Conservation (phyloP, 345 rosid genomes). For the Euphorbia peplus region DNA sequence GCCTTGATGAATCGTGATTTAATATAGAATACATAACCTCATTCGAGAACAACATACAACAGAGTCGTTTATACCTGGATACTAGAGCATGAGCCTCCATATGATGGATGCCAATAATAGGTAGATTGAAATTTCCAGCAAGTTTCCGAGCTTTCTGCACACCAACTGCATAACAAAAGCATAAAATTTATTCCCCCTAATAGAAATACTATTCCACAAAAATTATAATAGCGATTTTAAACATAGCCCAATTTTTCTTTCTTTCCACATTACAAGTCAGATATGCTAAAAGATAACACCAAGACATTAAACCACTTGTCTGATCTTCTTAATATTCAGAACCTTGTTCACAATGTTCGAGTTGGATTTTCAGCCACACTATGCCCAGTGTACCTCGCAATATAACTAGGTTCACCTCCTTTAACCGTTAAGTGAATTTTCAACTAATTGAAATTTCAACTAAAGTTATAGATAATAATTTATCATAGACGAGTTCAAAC, state of each 20-base stretch:
- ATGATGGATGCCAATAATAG: slow-evolving; percentile 81
- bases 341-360: not conserved
- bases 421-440: not conserved
- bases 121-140: slow-evolving; percentile 65
- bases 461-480: not conserved
- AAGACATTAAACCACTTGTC: not conserved
- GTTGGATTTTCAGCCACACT: too few species aligned
- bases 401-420: not conserved
- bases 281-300: not conserved
- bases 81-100: slow-evolving; percentile 98
- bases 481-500: not conserved
- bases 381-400: not conserved
- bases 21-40: not conserved
- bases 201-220: not conserved
- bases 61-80: slow-evolving; percentile 50
- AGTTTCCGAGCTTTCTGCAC: slow-evolving; percentile 78
- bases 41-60: slow-evolving; percentile 2
- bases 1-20: not conserved
- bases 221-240: not conserved
- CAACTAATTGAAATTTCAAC: not conserved
- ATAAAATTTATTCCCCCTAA: not conserved
- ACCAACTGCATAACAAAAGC: slow-evolving; percentile 59
- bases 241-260: not conserved
- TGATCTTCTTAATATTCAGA: not conserved
- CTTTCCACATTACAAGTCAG: not conserved